These are phyloP conservation scores for Ciborinia camelliae DNA, from an alignment of 2,329 filamentous ascomycete species.

Conservation along the genomic window DNA sequence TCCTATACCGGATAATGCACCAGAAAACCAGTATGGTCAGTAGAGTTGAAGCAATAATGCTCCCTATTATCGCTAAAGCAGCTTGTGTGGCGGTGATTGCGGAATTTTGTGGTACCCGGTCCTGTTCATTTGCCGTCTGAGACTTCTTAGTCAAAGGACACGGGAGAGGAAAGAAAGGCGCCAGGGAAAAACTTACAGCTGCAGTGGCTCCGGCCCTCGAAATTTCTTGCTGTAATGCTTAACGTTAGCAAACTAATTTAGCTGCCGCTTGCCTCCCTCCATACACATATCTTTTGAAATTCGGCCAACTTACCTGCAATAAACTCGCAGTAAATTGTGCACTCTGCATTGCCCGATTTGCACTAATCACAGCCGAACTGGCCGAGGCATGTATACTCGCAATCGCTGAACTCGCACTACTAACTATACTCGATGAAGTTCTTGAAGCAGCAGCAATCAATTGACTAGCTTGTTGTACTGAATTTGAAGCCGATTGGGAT, in stretches of 20 bases:
- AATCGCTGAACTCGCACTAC: conserved; percentile 30
- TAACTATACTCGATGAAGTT: conserved; percentile 28
- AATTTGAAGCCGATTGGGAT: conserved; percentile 28
- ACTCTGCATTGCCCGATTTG: conserved; percentile 27
- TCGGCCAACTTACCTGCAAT: conserved; percentile 26
- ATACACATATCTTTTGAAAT: not conserved
- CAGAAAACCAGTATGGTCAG: conserved; percentile 42
- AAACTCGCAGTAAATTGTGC: conserved; percentile 27
- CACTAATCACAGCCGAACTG: conserved; percentile 25
- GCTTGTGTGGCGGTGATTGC: conserved; percentile 44
- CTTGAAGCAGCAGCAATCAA: conserved; percentile 31
- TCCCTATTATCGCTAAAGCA: conserved; percentile 43
- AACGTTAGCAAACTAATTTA: not conserved
- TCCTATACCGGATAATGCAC: conserved; percentile 38
- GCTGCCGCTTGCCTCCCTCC: no score
- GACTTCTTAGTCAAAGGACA: not conserved
- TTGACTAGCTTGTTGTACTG: conserved; percentile 26
- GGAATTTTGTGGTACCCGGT: conserved; percentile 37
- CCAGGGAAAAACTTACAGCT: not conserved
- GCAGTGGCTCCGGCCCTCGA: not conserved
- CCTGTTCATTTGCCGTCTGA: conserved; percentile 17
- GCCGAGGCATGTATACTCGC: conserved; percentile 30
- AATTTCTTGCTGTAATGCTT: not conserved
- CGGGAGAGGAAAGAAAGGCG: no score
- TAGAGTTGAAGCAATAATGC: conserved; percentile 43